Evolutionary conservation across 2,329 filamentous ascomycete species (phyloP), one percentile per base, ranked within the genome.

Genomic region (Arthroderma sp.): DNA sequence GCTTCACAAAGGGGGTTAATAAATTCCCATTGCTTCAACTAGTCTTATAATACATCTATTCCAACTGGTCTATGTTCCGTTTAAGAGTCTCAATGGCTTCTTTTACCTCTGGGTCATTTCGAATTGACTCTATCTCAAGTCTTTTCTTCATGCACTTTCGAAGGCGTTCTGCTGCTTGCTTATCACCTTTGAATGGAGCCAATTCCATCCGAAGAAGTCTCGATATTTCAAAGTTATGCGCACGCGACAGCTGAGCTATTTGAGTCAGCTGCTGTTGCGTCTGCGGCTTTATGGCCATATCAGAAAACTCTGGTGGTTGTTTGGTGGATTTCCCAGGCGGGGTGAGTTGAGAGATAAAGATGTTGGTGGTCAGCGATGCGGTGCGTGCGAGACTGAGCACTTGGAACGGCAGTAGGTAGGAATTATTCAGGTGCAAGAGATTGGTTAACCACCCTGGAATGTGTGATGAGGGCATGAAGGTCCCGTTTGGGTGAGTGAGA

Each of bases 41-140:
- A 29, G 6, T 36, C 34, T 27, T 9, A 6, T 22, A 10, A 27
- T 27, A 53, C 37, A 28, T 11, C 37, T 39, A 5, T 8, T 29
- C 15, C 38, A 6, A 29, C 5, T 11, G 29, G 38, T n/a, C 15
- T 7, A 10, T 29, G 11, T 29, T 7, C 3, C 8, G 29, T 8
- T 15, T 28, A 29, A 80, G 78, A 47, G 72, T 74, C 27, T 78
- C 79, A 53, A 94, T 71, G 0, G 87, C 87, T 61, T 85, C 81
- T 53, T 80, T 75, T 6, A 96, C 89, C 65, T 89, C 85, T 1
- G 80, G 81, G 62, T 89, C 84, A 40, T 75, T 78, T 52, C 78
- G 74, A 48, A 93, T 83, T 9, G 81, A 88, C 58, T 93, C 93
- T 61, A 93, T 80, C 42, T 95, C 79, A 53, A 96, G 69, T 74